Conservation (phyloP, 495 filamentous ascomycete species). For the Polyplosphaeria fusca region DNA sequence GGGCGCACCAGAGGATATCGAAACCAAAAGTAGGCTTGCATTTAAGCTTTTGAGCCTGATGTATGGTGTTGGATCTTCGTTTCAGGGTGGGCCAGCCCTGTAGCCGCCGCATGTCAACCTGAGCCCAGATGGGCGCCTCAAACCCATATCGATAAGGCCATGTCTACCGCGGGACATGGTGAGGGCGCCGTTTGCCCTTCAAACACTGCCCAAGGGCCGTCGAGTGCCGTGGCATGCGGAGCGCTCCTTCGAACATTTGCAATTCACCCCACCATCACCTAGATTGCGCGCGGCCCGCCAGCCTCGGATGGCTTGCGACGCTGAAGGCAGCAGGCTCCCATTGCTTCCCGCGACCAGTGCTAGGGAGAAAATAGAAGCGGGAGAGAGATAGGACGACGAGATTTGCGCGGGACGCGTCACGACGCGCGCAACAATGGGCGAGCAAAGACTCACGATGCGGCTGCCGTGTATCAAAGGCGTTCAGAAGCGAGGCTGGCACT, state of each 20-base stretch:
- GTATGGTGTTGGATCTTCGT: constrained; percentile 26
- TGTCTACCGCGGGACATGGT: neutral
- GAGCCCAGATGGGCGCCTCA: neutral
- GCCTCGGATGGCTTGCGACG: constrained; percentile 5
- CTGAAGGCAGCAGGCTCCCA: constrained; percentile 10
- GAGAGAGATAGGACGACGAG: neutral
- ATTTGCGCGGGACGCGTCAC: constrained; percentile 30
- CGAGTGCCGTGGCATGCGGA: neutral
- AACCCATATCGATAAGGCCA: neutral
- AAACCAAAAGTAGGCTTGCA: constrained; percentile 24
- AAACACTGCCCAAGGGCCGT: neutral
- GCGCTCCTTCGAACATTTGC: neutral
- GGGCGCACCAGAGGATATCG: constrained; percentile 3
- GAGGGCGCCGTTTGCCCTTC: neutral
- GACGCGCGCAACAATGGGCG: constrained; percentile 6
- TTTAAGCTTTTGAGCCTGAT: constrained; percentile 33
- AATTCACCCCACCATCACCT: neutral
- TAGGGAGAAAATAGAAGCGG: neutral
- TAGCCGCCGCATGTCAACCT: constrained; percentile 25
- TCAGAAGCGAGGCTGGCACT: constrained; percentile 6
- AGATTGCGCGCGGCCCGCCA: neutral
- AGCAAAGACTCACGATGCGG: constrained; percentile 3
- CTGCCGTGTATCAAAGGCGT: constrained; percentile 15
- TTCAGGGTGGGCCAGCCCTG: constrained; percentile 25
- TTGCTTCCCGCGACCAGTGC: too few relatives aligned